Base-by-base conservation (phyloP, 768 basidiomycete species). In the Naganishia antarctica region DNA sequence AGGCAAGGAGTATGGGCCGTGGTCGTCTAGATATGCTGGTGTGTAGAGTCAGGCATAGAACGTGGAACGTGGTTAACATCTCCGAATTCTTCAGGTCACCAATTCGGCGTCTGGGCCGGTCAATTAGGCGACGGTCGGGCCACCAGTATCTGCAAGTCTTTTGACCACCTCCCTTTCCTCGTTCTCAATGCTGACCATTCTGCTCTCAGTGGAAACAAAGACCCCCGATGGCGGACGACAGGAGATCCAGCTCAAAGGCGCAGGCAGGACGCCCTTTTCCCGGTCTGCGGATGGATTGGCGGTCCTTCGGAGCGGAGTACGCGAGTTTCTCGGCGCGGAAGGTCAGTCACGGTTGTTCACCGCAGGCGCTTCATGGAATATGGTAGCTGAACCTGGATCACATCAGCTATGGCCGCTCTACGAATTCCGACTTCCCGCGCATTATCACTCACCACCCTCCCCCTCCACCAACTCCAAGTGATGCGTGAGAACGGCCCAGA, bases 61-160 rank as follows among this genome's bases (percentile, higher is more conserved):
- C 23, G 41, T 18, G 7, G 37, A 40, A 16, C 37, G 37, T 16
- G 37, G 16, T 16, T 40, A 16, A 40, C 37, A 8, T 16, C 4
- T 13, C n/a, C n/a, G n/a, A n/a, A n/a, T n/a, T n/a, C n/a, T 28
- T 41, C 57, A 37, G 66, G 66, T 0, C 74, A 77, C 65, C 76
- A 77, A 65, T 78, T 79, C 47, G 77, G 77, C 5, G 28, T 48
- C 2, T 97, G 88, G 86, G 93, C 96, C 0, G 91, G 92, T 26
- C 96, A 97, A 74, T 82, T 99, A 4, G 96, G 96, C 13, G 94
- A 98, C 71, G 96, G 96, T 0, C 83, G 96, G 18, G 94, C 96
- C 0, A 89, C 91, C n/a, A 89, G 89, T 9, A 84, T 99, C 57
- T 78, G 85, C 85, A 69, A 68, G 83, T 78, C n/a, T n/a, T n/a